Evolutionary conservation across 2,329 filamentous ascomycete species (phyloP).

Genomic region (Fusarium metavorans): DNA sequence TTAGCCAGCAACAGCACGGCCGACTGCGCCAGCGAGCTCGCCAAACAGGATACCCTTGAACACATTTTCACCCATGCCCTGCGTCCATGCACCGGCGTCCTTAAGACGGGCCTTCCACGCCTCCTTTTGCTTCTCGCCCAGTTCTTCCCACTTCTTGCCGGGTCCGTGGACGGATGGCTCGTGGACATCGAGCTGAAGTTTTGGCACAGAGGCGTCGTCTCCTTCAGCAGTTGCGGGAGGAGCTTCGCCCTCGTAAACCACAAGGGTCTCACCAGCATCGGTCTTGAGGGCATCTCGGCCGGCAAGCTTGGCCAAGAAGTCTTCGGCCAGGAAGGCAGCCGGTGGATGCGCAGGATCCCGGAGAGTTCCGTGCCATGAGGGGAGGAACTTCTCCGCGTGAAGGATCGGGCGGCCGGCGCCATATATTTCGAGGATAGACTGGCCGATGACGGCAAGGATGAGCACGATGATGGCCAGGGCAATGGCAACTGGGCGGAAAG

Average conservation of each 20-base stretch:
- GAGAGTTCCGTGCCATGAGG: conserved; percentile 55
- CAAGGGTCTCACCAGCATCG: conserved; percentile 53
- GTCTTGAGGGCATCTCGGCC: conserved; percentile 47
- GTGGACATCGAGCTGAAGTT: conserved; percentile 58
- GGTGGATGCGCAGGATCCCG: conserved; percentile 43
- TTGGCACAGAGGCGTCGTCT: conserved; percentile 30
- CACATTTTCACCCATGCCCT: conserved; percentile 80
- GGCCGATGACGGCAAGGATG: conserved; percentile 71
- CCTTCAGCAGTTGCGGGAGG: conserved; percentile 31
- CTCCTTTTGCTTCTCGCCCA: conserved; percentile 71
- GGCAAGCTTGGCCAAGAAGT: conserved; percentile 54
- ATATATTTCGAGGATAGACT: conserved; percentile 73
- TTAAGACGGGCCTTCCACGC: conserved; percentile 77
- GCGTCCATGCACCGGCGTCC: conserved; percentile 82
- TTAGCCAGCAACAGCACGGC: conserved; percentile 60
- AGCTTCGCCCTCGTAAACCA: conserved; percentile 49
- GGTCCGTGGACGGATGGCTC: conserved; percentile 61
- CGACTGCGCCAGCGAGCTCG: conserved; percentile 74
- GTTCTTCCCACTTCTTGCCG: conserved; percentile 77
- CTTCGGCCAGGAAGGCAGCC: conserved; percentile 44
- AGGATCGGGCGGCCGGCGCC: conserved; percentile 68
- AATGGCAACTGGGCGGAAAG: conserved; percentile 63
- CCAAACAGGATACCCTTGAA: conserved; percentile 84
- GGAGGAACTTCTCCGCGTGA: conserved; percentile 67
- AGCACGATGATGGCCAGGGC: conserved; percentile 68